Conservation (phyloP, 1,139 yeast genomes). For the Neolecta irregularis region DNA sequence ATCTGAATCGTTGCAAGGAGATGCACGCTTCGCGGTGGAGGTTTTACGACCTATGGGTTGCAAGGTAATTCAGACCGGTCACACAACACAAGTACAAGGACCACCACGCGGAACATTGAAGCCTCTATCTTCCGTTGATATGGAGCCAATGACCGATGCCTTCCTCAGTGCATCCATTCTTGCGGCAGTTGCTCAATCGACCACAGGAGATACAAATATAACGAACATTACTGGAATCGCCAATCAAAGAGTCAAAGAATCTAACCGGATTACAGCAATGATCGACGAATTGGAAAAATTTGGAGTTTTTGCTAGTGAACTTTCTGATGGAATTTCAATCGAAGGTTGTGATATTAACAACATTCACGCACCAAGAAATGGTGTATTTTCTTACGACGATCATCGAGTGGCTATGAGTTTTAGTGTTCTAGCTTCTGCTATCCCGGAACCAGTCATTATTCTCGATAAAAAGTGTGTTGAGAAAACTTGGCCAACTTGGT, state of each 20-base stretch:
- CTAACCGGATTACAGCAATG: conserved; percentile 94
- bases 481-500: conserved; percentile 99
- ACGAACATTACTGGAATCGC: conserved; percentile 92
- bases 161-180: conserved; percentile 92
- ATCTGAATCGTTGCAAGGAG: conserved; percentile 83
- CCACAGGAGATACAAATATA: conserved; percentile 27
- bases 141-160: conserved; percentile 99
- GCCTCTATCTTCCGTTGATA: conserved; percentile 66
- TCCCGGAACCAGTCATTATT: conserved; percentile 44
- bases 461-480: conserved; percentile 86
- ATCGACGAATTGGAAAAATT: conserved; percentile 71
- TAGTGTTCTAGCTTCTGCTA: conserved; percentile 56
- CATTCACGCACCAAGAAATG: conserved; percentile 31
- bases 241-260: conserved; percentile 92
- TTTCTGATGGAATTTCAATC: conserved; percentile 83
- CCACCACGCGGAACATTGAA: conserved; percentile 55
- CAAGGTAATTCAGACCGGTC: conserved; percentile 59
- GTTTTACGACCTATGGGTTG: conserved; percentile 95
- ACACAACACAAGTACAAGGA: conserved; percentile 84
- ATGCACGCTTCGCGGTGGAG: conserved; percentile 89
- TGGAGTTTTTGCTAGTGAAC: conserved; percentile 59
- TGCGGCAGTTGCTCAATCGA: conserved; percentile 61
- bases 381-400: conserved; percentile 74
- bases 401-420: conserved; percentile 98
- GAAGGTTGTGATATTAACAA: conserved; percentile 34